These are phyloP conservation scores for Mortierella sp. DNA, from an alignment of 371 early-diverging fungal species.

Conservation along the genomic window DNA sequence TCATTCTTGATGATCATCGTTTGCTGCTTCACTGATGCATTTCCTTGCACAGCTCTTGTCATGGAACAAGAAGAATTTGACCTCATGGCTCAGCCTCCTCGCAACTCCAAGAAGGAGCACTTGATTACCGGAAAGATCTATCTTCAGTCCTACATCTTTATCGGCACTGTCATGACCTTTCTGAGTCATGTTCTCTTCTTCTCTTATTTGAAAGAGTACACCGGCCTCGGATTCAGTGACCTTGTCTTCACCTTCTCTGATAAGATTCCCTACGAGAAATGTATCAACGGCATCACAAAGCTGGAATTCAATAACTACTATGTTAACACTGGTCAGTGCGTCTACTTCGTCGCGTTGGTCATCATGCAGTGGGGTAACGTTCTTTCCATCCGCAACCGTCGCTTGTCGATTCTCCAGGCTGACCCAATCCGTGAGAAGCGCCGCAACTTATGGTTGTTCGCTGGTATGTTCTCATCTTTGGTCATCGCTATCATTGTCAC, in stretches of 20 bases:
- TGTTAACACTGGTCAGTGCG: constrained; percentile 68
- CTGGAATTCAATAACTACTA: constrained; percentile 60
- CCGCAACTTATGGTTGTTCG: constrained; percentile 66
- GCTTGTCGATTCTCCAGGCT: constrained; percentile 69
- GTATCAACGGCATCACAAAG: constrained; percentile 62
- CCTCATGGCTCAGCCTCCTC: constrained; percentile 69
- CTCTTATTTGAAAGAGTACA: constrained; percentile 62
- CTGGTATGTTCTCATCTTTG: constrained; percentile 61
- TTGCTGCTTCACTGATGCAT: constrained; percentile 65
- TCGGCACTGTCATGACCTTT: constrained; percentile 71
- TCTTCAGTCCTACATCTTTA: constrained; percentile 73
- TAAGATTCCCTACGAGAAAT: constrained; percentile 58
- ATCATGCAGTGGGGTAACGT: constrained; percentile 75
- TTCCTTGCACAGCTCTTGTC: constrained; percentile 74
- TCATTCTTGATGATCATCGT: constrained; percentile 76
- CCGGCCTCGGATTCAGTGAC: constrained; percentile 60
- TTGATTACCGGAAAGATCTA: constrained; percentile 68
- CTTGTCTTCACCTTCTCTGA: constrained; percentile 66
- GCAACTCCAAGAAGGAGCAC: constrained; percentile 70
- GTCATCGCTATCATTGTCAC: constrained; percentile 69
- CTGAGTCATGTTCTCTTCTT: constrained; percentile 74
- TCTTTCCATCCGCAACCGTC: constrained; percentile 73
- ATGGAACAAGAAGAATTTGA: constrained; percentile 75
- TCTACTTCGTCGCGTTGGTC: constrained; percentile 75
- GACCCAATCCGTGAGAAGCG: constrained; percentile 64